Evolutionary conservation across 345 rosid genomes (phyloP), one percentile per base, ranked within the genome.

Genomic region (Citrus trifoliata): DNA sequence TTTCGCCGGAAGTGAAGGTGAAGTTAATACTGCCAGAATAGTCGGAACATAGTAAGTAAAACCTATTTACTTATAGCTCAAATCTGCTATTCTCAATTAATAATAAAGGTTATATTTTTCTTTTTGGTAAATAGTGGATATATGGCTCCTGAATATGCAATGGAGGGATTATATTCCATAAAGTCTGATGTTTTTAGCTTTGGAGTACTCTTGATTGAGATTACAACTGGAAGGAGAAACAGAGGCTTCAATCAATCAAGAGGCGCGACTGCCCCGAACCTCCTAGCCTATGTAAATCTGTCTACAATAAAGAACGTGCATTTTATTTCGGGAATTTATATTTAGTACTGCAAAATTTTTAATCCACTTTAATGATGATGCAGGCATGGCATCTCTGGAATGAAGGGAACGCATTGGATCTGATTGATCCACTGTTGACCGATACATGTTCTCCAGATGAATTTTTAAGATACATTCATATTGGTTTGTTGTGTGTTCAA

Each of bases 371-470:
- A 22, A 24, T 16, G 37, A 42, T 59, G 46, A 72, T 79, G 32
- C 85, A 92, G 93, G 91, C 86, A 1, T 90, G 92, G 95, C 81
- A 80, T 72, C 85, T 85, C 46, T 91, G 92, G 93, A 87, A 81
- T 28, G 85, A 86, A 4, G 85, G 88, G 25, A 64, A 82, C 67
- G 88, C 83, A 10, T 56, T 84, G 80, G 80, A 88, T 33, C 81
- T 91, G 13, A 33, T 91, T 65, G 94, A 93, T 80, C 85, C 89
- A 25, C 24, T 65, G 73, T 32, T 91, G 14, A 68, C 3, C 2
- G 77, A 80, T 12, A 79, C 79, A 1, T 87, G 83, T 79, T 78
- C 76, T 19, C 83, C 55, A 16, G 76, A 42, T 35, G 91, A 93
- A 81, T 86, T 89, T n/a, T 73, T 83, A 53, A 82, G 86, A 80